Evolutionary conservation across 2,329 filamentous ascomycete species (phyloP).

Genomic region (Zasmidium cellare): DNA sequence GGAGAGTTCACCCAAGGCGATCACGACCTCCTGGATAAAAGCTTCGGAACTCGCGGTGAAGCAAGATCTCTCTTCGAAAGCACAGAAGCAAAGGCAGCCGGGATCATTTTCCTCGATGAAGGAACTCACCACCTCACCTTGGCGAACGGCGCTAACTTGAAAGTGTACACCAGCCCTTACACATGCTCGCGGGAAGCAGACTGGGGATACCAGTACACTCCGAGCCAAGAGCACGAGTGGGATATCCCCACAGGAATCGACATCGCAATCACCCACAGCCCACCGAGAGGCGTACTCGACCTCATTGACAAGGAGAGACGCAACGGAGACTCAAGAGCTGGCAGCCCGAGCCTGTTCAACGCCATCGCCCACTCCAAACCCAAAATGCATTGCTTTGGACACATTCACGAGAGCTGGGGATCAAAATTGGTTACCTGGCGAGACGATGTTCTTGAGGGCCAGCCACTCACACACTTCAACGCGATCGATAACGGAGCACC

Average conservation of each 20-base stretch:
- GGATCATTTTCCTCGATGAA: constrained; percentile 59
- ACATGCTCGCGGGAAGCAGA: constrained; percentile 54
- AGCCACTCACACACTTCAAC: constrained; percentile 41
- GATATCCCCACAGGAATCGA: constrained; percentile 45
- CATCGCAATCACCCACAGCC: constrained; percentile 63
- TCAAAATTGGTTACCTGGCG: constrained; percentile 44
- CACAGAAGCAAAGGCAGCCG: constrained; percentile 41
- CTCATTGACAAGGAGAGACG: constrained; percentile 26
- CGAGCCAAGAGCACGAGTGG: constrained; percentile 46
- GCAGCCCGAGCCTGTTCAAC: constrained; percentile 56
- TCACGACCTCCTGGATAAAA: constrained; percentile 2
- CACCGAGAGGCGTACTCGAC: constrained; percentile 55
- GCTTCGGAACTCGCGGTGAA: constrained; percentile 16
- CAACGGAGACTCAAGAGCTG: constrained; percentile 40
- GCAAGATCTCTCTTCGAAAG: constrained; percentile 21
- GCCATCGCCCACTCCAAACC: constrained; percentile 55
- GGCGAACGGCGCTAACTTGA: constrained; percentile 51
- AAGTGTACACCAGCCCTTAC: constrained; percentile 55
- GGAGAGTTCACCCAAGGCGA: neutral
- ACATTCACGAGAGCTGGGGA: constrained; percentile 60
- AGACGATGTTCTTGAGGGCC: constrained; percentile 23
- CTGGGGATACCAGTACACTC: constrained; percentile 55
- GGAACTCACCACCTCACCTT: constrained; percentile 50
- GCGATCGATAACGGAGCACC: constrained; percentile 48
- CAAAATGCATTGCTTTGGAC: constrained; percentile 61